These are phyloP conservation scores for Tagetes erecta DNA, from an alignment of 129 eudicot genomes.

Conservation along the genomic window DNA sequence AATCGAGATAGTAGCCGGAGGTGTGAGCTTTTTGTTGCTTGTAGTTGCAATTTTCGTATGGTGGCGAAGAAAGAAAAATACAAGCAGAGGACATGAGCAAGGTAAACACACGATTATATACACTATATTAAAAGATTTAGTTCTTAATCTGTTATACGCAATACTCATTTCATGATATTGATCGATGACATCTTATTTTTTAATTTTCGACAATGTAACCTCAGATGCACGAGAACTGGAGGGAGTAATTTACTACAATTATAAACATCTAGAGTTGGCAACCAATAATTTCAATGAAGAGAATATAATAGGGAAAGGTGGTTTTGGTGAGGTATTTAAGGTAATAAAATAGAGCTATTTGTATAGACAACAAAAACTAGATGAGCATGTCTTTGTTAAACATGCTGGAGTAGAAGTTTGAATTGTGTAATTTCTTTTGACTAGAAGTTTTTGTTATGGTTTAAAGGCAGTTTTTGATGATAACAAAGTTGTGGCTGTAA, in stretches of 20 bases:
- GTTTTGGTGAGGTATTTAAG: constrained; percentile 78
- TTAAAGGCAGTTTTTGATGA: constrained; percentile 4
- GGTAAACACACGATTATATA: constrained; percentile 34
- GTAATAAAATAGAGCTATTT: constrained; percentile 23
- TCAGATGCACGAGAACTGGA: not conserved
- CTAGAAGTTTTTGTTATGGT: not conserved
- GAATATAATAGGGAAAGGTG: constrained; percentile 58
- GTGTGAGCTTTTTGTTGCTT: constrained; percentile 52
- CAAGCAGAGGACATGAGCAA: constrained; percentile 28
- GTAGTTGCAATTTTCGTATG: constrained; percentile 39
- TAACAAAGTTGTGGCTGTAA: constrained; percentile 1
- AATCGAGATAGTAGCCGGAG: constrained; percentile 65
- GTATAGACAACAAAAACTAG: too few relatives aligned
- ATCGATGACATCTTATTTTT: constrained; percentile 7
- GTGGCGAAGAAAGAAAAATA: constrained; percentile 37
- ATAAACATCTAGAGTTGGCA: constrained; percentile 19
- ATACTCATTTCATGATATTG: constrained; percentile 27
- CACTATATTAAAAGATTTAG: not conserved
- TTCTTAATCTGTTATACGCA: not conserved
- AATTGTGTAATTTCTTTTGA: not conserved
- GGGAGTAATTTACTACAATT: not conserved
- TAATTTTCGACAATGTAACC: not conserved
- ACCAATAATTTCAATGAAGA: constrained; percentile 61
- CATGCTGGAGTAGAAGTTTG: not conserved
- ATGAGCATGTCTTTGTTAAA: too few relatives aligned